Evolutionary conservation across 2,329 filamentous ascomycete species (phyloP).

Genomic region (Apiospora malaysiana): DNA sequence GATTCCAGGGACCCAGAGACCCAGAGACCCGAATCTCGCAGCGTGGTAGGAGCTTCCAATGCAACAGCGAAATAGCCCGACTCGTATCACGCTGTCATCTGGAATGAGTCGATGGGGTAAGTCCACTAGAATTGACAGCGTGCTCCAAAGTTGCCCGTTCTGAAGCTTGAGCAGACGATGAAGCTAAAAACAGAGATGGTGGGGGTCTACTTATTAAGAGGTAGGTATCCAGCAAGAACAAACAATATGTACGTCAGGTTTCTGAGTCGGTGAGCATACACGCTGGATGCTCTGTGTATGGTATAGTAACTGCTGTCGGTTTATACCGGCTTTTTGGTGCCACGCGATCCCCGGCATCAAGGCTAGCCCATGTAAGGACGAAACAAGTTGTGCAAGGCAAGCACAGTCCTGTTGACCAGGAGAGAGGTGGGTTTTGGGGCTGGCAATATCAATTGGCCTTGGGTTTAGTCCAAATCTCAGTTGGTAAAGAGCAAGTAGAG

Average conservation of each 20-base stretch:
- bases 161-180: background rate
- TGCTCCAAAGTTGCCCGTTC: conserved; percentile 13
- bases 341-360: background rate
- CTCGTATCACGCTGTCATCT: conserved; percentile 10
- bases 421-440: background rate
- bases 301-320: background rate
- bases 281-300: background rate
- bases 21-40: background rate
- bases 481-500: background rate
- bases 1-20: background rate
- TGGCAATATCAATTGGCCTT: background rate
- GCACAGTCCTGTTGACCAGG: background rate
- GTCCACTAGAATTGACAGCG: conserved; percentile 1
- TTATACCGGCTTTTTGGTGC: background rate
- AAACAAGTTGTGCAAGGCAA: background rate
- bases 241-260: background rate
- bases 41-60: background rate
- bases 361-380: background rate
- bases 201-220: background rate
- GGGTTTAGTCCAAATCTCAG: background rate
- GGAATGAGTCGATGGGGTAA: background rate
- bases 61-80: background rate
- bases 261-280: background rate
- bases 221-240: background rate
- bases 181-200: background rate